phyloP scores from a whole-genome alignment of 2,329 filamentous ascomycete species.

The Didymella keratinophila region DNA sequence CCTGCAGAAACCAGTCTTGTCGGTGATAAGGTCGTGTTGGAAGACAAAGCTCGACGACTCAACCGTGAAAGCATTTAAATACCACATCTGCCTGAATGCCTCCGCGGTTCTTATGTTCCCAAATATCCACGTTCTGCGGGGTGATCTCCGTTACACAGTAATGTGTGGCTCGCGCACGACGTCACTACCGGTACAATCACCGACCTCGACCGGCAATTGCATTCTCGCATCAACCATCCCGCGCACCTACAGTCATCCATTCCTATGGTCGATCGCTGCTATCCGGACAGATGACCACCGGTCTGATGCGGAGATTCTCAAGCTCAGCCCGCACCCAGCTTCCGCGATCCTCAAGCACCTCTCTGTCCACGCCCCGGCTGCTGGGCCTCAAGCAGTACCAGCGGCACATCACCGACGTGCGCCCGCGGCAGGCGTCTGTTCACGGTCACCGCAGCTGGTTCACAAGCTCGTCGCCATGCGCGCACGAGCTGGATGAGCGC shows the following conservation, averaged over 20 bases:
- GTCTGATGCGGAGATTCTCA: constrained; percentile 58
- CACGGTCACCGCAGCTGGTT: constrained; percentile 52
- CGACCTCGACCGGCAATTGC: constrained; percentile 19
- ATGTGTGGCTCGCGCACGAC: constrained; percentile 18
- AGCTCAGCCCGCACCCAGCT: constrained; percentile 51
- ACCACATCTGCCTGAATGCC: background rate
- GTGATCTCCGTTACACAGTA: constrained; percentile 11
- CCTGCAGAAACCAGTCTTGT: background rate
- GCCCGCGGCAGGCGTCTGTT: constrained; percentile 41
- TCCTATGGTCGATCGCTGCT: constrained; percentile 43
- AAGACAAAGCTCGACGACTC: constrained; percentile 2
- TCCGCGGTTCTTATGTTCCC: constrained; percentile 7
- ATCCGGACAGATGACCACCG: constrained; percentile 51
- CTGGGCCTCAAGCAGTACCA: constrained; percentile 46
- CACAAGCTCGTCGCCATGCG: constrained; percentile 50
- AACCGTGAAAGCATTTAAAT: constrained; percentile 4
- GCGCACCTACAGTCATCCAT: constrained; percentile 14
- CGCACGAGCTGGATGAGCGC: constrained; percentile 34
- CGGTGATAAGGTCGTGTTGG: background rate
- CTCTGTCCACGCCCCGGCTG: constrained; percentile 38
- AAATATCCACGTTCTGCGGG: constrained; percentile 7
- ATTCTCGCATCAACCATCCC: constrained; percentile 17
- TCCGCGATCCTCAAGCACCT: constrained; percentile 28
- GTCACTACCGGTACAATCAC: constrained; percentile 25
- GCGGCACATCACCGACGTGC: constrained; percentile 44